A percentile compares a stretch with the other conserved stretches of the same genome.
Evolutionary conservation across 2,329 filamentous ascomycete species (phyloP).

Genomic region (Thelonectria blattea): DNA sequence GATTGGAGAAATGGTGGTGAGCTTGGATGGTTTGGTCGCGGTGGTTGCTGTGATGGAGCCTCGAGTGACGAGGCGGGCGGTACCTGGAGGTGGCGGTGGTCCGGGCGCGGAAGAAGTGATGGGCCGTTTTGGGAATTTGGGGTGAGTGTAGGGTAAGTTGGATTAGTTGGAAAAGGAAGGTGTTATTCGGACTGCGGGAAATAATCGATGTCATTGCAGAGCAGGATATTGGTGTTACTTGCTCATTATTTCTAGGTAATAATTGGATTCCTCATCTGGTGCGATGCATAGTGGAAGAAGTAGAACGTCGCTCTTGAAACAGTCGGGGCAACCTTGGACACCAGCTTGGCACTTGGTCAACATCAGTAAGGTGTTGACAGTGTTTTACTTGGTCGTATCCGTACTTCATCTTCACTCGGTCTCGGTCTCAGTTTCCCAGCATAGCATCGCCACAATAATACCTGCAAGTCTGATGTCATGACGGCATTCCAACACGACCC

Average conservation of each 20-base stretch:
- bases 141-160: slow-evolving; percentile 15
- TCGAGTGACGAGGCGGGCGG: slow-evolving; percentile 23
- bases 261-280: background rate
- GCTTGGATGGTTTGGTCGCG: background rate
- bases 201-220: too few species aligned
- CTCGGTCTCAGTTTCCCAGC: background rate
- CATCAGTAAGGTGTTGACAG: too few species aligned
- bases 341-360: too few species aligned
- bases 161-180: background rate
- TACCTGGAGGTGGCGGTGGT: slow-evolving; percentile 7
- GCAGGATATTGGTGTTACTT: too few species aligned
- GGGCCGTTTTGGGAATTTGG: slow-evolving; percentile 12
- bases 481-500: background rate
- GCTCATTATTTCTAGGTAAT: too few species aligned
- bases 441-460: background rate
- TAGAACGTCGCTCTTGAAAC: too few species aligned
- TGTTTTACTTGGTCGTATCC: too few species aligned
- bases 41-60: slow-evolving; percentile 14
- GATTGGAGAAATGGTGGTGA: background rate
- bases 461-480: background rate
- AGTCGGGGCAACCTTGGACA: too few species aligned
- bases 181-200: too few species aligned
- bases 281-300: background rate
- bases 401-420: too few species aligned
- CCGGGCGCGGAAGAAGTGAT: slow-evolving; percentile 23